These are phyloP conservation scores for Gossypium turneri DNA, from an alignment of 345 rosid species.

Conservation along the genomic window DNA sequence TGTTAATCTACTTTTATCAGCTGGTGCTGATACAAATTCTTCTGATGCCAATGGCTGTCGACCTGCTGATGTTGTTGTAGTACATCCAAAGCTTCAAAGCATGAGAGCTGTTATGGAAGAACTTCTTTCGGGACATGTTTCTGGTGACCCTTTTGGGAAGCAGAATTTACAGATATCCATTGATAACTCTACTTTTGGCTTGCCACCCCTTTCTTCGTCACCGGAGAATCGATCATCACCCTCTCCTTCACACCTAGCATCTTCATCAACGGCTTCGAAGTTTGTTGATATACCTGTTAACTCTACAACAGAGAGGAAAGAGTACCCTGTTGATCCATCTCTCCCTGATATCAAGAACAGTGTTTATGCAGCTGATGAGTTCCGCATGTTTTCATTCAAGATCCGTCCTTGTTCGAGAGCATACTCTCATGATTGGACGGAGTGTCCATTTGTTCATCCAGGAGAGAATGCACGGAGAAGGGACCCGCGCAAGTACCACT, in stretches of 20 bases:
- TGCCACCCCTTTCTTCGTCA: conserved; percentile 34
- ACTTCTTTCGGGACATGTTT: conserved; percentile 21
- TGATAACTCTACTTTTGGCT: conserved; percentile 24
- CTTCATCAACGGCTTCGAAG: conserved; percentile 32
- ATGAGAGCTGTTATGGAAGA: conserved; percentile 40
- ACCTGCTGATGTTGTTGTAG: conserved; percentile 53
- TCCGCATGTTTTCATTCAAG: conserved; percentile 68
- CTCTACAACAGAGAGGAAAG: conserved; percentile 38
- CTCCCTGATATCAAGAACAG: conserved; percentile 70
- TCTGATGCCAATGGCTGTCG: conserved; percentile 48
- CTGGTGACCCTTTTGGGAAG: conserved; percentile 15
- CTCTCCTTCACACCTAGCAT: conserved; percentile 25
- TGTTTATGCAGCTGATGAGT: conserved; percentile 64
- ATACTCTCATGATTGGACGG: conserved; percentile 83
- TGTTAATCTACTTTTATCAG: conserved; percentile 49
- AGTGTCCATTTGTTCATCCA: conserved; percentile 78
- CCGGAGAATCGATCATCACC: conserved; percentile 30
- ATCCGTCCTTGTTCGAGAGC: conserved; percentile 63
- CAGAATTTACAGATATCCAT: conserved; percentile 24
- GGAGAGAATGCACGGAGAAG: conserved; percentile 79
- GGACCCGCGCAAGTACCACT: conserved; percentile 70
- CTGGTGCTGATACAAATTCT: conserved; percentile 54
- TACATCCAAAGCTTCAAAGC: conserved; percentile 39
- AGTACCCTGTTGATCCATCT: conserved; percentile 65
- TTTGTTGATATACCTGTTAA: conserved; percentile 19